phyloP scores from a whole-genome alignment of 768 basidiomycete species.

The Panaeolus cyanescens region DNA sequence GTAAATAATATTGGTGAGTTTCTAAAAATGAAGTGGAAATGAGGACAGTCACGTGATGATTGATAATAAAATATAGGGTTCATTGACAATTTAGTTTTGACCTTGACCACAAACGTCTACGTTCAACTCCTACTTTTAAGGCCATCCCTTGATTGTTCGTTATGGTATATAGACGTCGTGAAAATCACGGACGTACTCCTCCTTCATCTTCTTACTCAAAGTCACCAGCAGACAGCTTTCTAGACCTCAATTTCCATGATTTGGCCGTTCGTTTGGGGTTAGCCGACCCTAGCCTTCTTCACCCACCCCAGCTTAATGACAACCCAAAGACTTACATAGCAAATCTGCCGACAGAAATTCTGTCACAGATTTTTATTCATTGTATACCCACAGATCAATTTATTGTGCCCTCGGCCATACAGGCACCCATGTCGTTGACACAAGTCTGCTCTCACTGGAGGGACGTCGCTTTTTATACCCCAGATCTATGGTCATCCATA shows the following conservation, averaged over 20 bases:
- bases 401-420: conserved; percentile 21
- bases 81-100: neutral
- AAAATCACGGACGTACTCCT: conserved; percentile 1
- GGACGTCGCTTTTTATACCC: conserved; percentile 23
- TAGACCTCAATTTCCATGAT: conserved; percentile 1
- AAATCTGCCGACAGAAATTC: conserved; percentile 30
- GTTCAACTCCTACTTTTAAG: neutral
- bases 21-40: neutral
- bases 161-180: conserved; percentile 1
- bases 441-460: conserved; percentile 31
- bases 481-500: conserved; percentile 30
- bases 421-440: conserved; percentile 29
- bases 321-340: conserved; percentile 8
- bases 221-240: conserved; percentile 2
- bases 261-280: neutral
- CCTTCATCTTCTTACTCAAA: neutral
- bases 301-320: neutral
- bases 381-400: conserved; percentile 27
- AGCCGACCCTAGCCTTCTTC: conserved; percentile 1
- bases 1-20: neutral
- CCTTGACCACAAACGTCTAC: neutral
- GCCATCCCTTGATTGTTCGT: neutral
- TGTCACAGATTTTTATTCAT: conserved; percentile 28
- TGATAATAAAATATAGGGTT: neutral
- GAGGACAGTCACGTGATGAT: neutral